These are phyloP conservation scores for Marasmius oreades DNA, from an alignment of 1,284 basidiomycete genomes.

Conservation along the genomic window DNA sequence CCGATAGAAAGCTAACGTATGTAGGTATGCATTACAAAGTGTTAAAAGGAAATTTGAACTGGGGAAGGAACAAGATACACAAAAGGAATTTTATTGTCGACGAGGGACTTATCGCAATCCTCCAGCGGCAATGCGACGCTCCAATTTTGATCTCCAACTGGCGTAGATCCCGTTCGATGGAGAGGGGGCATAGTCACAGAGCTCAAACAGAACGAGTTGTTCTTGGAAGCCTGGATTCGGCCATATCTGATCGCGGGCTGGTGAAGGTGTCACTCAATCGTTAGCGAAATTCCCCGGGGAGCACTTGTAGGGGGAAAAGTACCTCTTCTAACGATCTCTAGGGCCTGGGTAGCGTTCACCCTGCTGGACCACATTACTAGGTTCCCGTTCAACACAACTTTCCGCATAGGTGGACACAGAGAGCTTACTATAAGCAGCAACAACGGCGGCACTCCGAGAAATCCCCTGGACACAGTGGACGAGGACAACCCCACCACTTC, in stretches of 20 bases:
- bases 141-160: conserved; percentile 54
- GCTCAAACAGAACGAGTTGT: conserved; percentile 72
- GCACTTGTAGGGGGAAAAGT: conserved; percentile 9
- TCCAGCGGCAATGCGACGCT: conserved; percentile 36
- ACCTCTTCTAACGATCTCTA: conserved; percentile 63
- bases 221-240: conserved; percentile 74
- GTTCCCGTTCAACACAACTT: conserved; percentile 7
- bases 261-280: conserved; percentile 8
- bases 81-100: not conserved
- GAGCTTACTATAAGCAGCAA: conserved; percentile 75
- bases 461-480: conserved; percentile 85
- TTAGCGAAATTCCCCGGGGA: conserved; percentile 11
- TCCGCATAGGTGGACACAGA: not conserved
- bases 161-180: conserved; percentile 61
- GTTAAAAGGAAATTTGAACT: not conserved
- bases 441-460: conserved; percentile 77
- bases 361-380: conserved; percentile 72
- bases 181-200: conserved; percentile 67
- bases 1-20: too few relatives aligned
- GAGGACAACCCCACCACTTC: conserved; percentile 66
- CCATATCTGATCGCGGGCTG: conserved; percentile 78
- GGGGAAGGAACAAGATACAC: not conserved
- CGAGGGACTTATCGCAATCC: conserved; percentile 23
- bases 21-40: too few relatives aligned
- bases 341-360: conserved; percentile 54